phyloP scores from a whole-genome alignment of 1,139 yeast species.

The Candida sp. region DNA sequence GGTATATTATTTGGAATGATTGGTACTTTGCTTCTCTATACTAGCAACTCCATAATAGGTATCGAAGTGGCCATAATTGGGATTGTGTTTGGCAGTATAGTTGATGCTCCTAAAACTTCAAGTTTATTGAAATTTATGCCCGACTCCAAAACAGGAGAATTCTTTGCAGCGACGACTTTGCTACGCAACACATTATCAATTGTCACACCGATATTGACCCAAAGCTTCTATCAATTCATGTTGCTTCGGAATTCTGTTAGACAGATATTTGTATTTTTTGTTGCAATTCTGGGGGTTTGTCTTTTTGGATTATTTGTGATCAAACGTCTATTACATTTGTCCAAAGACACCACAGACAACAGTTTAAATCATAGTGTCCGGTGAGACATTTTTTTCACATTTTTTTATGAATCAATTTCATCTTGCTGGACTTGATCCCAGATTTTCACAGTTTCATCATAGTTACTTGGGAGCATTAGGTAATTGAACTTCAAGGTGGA shows the following conservation, averaged over 20 bases:
- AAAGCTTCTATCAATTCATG: slow-evolving; percentile 24
- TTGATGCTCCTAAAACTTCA: slow-evolving; percentile 31
- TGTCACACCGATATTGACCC: slow-evolving; percentile 21
- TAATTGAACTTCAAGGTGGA: slow-evolving; percentile 32
- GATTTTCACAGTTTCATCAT: slow-evolving; percentile 25
- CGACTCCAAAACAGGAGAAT: slow-evolving; percentile 36
- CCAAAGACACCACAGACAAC: not conserved
- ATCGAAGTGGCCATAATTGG: slow-evolving; percentile 11
- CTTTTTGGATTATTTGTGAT: not conserved
- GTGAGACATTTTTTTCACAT: too few species aligned
- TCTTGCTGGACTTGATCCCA: slow-evolving; percentile 24
- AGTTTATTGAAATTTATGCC: slow-evolving; percentile 37
- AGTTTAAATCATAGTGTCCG: not conserved
- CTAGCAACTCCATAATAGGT: slow-evolving; percentile 12
- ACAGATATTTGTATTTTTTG: slow-evolving; percentile 9
- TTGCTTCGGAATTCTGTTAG: slow-evolving; percentile 7
- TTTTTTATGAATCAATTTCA: not conserved
- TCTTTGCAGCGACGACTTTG: slow-evolving; percentile 35
- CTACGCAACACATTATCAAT: slow-evolving; percentile 26
- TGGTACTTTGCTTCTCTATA: slow-evolving; percentile 26
- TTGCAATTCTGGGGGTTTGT: slow-evolving; percentile 1
- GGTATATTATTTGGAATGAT: slow-evolving; percentile 32
- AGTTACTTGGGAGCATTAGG: slow-evolving; percentile 40
- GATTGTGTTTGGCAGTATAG: slow-evolving; percentile 30
- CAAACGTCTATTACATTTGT: not conserved